Base-by-base conservation (phyloP, 768 basidiomycete species). In the Steccherinum ochraceum region DNA sequence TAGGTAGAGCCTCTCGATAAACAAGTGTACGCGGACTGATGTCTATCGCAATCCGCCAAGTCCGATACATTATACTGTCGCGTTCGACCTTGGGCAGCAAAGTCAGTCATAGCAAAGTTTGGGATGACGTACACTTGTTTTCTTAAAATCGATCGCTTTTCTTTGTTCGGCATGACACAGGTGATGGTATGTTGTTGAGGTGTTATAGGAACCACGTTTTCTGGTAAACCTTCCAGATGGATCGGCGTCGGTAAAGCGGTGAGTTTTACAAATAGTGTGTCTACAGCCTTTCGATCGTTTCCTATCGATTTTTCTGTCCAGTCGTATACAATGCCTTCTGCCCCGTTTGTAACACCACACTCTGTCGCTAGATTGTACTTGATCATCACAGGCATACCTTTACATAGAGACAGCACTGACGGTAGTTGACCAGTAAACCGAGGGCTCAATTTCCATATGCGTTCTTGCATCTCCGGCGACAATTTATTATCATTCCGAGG, bases 31-130 rank as follows among this genome's bases (percentile, higher is more conserved):
- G 54, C 47, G 0, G 61, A 56, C 41, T 57, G 53, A 47, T 61
- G 59, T 12, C 16, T 42, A 5, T 18, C 18, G 27, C 58, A 60
- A 30, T 58, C 56, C 18, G 55, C 13, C 5, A 56, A 16, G 26
- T 62, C 55, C 23, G 51, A 47, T 0, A 54, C 53, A 55, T 62
- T 62, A 18, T 35, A 45, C 1, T 26, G 47, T 3, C 56, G 45
- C 4, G 62, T 64, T 13, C 53, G 23, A 1, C 62, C 62, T 48
- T 64, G 61, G 21, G 53, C 56, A 11, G 13, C 21, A 51, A 53
- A 64, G 46, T 64, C 61, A 40, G 61, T 64, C 62, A 64, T 64
- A 11, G 58, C 58, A 53, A 64, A 64, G 30, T 60, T 60, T 4
- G 59, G 58, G 0, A 60, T 5, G 1, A 60, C 30, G 13, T 39